A percentile compares a stretch with the other conserved stretches of the same genome.
These are phyloP conservation scores for Physcomitrium patens DNA, from an alignment of 225 moss, liverwort and hornwort species.

Conservation along the genomic window DNA sequence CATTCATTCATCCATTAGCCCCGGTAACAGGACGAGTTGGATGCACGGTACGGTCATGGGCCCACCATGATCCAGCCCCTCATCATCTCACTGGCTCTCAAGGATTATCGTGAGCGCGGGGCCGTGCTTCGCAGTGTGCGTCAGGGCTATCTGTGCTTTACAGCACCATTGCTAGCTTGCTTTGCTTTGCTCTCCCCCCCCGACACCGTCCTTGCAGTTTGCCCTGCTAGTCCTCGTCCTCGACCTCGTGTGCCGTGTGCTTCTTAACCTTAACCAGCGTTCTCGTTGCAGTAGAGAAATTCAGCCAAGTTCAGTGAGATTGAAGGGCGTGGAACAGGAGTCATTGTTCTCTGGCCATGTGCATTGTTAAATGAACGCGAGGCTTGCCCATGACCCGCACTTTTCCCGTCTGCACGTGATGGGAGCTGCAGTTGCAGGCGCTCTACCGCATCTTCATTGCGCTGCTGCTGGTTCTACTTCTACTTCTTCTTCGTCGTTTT, in stretches of 20 bases:
- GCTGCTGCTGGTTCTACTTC: no score
- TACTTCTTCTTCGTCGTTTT: not conserved
- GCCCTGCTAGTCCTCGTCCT: no score
- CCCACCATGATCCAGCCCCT: slow-evolving; percentile 36
- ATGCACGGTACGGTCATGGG: not conserved
- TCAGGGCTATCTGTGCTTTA: no score
- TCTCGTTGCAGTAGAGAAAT: no score
- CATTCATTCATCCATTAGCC: no score
- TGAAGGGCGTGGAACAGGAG: not conserved
- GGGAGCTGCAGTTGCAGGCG: slow-evolving; percentile 32
- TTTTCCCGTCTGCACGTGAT: slow-evolving; percentile 40
- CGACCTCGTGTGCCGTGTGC: no score
- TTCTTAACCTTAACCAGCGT: no score
- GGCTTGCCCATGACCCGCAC: slow-evolving; percentile 42
- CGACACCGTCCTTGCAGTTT: not conserved
- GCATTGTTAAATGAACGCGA: slow-evolving; percentile 32
- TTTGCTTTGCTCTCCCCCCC: not conserved
- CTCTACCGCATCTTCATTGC: slow-evolving; percentile 30
- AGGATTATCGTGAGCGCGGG: slow-evolving; percentile 25
- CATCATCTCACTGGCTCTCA: slow-evolving; percentile 37
- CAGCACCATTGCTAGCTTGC: no score
- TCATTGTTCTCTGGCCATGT: slow-evolving; percentile 13
- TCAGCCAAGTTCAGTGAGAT: not conserved
- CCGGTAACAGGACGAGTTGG: no score
- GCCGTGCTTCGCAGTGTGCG: not conserved